Evolutionary conservation across 2,329 filamentous ascomycete genomes (phyloP).

Genomic region (Colletotrichum shisoi): DNA sequence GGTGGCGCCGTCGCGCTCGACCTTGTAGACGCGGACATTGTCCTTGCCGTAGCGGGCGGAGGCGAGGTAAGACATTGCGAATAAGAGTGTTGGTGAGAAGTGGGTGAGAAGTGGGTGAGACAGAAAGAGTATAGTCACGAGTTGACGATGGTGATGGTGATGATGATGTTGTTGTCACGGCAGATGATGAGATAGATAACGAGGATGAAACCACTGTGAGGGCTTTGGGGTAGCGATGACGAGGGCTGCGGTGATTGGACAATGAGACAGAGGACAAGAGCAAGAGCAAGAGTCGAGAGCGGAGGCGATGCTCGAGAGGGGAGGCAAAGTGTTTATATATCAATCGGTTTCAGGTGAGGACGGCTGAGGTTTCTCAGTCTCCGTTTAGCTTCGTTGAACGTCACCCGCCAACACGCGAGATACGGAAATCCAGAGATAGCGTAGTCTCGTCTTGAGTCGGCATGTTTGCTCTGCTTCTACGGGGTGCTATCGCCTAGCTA

Average conservation of each 20-base stretch:
- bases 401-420: slow-evolving; percentile 21
- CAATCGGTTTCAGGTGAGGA: background rate
- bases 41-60: slow-evolving; percentile 89
- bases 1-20: slow-evolving; percentile 78
- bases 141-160: no score
- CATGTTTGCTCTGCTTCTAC: slow-evolving; percentile 17
- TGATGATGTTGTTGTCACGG: slow-evolving; percentile 15
- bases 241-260: slow-evolving; percentile 1
- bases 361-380: slow-evolving; percentile 22
- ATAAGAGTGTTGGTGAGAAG: background rate
- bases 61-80: slow-evolving; percentile 61
- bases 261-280: slow-evolving; percentile 20
- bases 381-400: slow-evolving; percentile 27
- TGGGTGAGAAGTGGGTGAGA: background rate
- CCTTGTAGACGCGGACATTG: slow-evolving; percentile 98
- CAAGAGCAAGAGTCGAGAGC: slow-evolving; percentile 7
- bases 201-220: background rate
- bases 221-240: background rate
- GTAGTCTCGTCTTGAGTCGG: slow-evolving; percentile 32
- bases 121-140: background rate
- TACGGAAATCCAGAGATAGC: slow-evolving; percentile 36
- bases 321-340: slow-evolving; percentile 29
- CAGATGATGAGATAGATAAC: slow-evolving; percentile 1
- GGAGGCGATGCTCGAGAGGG: slow-evolving; percentile 11
- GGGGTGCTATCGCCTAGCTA: background rate